These are phyloP conservation scores for Aspergillus fumigatiaffinis DNA, from an alignment of 2,329 filamentous ascomycete genomes.

Conservation along the genomic window DNA sequence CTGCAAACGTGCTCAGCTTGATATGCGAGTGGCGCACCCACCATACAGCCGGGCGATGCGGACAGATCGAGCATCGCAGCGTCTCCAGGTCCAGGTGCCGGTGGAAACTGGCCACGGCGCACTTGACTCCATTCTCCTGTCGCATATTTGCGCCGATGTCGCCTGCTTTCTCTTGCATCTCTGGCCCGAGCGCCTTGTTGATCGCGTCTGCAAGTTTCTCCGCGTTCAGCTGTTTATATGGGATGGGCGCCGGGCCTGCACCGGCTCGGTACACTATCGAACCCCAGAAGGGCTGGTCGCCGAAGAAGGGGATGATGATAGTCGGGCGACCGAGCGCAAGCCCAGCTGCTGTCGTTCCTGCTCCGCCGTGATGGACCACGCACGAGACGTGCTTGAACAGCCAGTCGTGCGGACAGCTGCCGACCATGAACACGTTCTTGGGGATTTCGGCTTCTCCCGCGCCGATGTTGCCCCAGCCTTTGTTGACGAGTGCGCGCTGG, in stretches of 20 bases:
- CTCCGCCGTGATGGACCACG: conserved; percentile 84
- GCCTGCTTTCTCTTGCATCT: conserved; percentile 54
- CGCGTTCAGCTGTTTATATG: conserved; percentile 63
- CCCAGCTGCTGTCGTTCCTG: conserved; percentile 83
- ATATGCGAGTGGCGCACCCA: conserved; percentile 64
- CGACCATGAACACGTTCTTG: conserved; percentile 75
- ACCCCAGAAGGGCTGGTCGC: conserved; percentile 81
- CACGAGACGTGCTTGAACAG: conserved; percentile 75
- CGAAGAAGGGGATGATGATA: conserved; percentile 81
- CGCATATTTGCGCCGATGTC: conserved; percentile 63
- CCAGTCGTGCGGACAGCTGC: conserved; percentile 86
- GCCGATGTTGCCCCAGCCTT: conserved; percentile 83
- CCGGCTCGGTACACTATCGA: conserved; percentile 69
- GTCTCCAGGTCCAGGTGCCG: conserved; percentile 62
- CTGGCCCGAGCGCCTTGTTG: conserved; percentile 54
- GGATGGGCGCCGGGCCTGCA: conserved; percentile 67
- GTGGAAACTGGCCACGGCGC: conserved; percentile 66
- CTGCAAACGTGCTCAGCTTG: conserved; percentile 68
- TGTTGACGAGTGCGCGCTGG: conserved; percentile 75
- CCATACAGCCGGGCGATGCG: conserved; percentile 70
- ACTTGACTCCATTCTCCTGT: conserved; percentile 60
- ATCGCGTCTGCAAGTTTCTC: conserved; percentile 66
- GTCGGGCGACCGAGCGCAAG: conserved; percentile 76
- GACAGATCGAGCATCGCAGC: conserved; percentile 67
- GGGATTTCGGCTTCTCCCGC: conserved; percentile 67